Conservation (phyloP, 805 yeast species). For the Grigorovia jiainica region DNA sequence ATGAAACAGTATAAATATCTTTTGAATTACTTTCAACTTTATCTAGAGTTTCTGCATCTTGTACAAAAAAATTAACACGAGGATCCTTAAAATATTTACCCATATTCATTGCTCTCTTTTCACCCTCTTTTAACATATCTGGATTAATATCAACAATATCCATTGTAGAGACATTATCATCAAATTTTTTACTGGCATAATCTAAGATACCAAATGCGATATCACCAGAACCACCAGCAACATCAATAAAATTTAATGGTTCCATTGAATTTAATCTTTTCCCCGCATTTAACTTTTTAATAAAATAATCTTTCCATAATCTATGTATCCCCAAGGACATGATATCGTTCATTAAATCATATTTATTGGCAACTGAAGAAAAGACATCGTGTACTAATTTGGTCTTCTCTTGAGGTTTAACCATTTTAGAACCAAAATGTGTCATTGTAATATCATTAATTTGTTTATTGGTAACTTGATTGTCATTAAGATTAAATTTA, state of each 20-base stretch:
- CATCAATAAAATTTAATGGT: slow-evolving; percentile 84
- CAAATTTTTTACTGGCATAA: slow-evolving; percentile 72
- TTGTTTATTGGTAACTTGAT: no score
- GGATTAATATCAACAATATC: slow-evolving; percentile 91
- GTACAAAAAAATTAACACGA: slow-evolving; percentile 74
- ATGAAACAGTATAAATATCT: slow-evolving; percentile 93
- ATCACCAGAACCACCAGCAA: slow-evolving; percentile 98
- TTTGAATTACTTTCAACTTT: slow-evolving; percentile 76
- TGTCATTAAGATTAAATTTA: no score
- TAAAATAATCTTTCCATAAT: slow-evolving; percentile 89
- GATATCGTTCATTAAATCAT: slow-evolving; percentile 95
- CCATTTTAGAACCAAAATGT: slow-evolving; percentile 86
- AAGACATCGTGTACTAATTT: slow-evolving; percentile 77
- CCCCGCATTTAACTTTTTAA: slow-evolving; percentile 84
- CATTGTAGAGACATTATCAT: slow-evolving; percentile 71
- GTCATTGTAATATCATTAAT: slow-evolving; percentile 38
- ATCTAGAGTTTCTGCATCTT: slow-evolving; percentile 87
- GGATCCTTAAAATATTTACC: slow-evolving; percentile 42
- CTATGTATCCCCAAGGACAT: slow-evolving; percentile 95
- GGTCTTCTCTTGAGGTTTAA: slow-evolving; percentile 72
- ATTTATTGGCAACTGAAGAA: slow-evolving; percentile 87
- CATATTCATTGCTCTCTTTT: slow-evolving; percentile 55
- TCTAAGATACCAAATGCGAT: slow-evolving; percentile 92
- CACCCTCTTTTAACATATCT: slow-evolving; percentile 92
- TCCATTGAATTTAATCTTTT: slow-evolving; percentile 70